A percentile compares a stretch with the other conserved stretches of the same genome.
phyloP scores from a whole-genome alignment of 1,284 basidiomycete genomes.

The Ganoderma lingzhi region DNA sequence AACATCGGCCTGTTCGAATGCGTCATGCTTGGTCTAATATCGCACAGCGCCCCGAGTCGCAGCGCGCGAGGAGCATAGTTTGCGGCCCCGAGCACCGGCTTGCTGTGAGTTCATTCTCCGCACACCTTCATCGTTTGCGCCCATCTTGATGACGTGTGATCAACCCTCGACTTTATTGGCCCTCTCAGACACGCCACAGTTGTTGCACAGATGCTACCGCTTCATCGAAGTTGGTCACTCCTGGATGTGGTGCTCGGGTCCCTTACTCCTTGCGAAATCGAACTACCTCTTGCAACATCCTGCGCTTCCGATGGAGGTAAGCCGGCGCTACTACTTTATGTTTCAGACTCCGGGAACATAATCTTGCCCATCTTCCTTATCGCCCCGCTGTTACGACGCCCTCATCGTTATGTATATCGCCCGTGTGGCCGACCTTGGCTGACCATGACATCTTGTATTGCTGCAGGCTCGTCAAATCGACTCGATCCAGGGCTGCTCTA shows the following conservation, averaged over 20 bases:
- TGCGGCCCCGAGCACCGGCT: background rate
- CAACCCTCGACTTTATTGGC: background rate
- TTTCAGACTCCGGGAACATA: background rate
- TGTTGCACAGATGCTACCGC: background rate
- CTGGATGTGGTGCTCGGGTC: background rate
- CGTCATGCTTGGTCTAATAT: background rate
- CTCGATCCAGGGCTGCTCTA: too few relatives aligned
- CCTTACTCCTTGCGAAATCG: background rate
- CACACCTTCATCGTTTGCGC: background rate
- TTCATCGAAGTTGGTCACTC: background rate
- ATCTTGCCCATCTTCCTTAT: background rate
- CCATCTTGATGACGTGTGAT: background rate
- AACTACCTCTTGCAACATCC: background rate
- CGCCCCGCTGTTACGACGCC: background rate
- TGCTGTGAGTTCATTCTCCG: conserved; percentile 1
- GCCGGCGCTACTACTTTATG: background rate
- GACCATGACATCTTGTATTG: background rate
- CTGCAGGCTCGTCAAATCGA: background rate
- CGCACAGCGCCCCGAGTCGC: background rate
- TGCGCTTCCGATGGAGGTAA: background rate
- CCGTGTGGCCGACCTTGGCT: background rate
- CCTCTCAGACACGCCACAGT: background rate
- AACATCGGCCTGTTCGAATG: background rate
- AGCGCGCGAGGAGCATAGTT: background rate
- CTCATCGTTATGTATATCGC: background rate